Evolutionary conservation across 1,139 yeast genomes (phyloP).

Genomic region (Nakaseomyces sp.): DNA sequence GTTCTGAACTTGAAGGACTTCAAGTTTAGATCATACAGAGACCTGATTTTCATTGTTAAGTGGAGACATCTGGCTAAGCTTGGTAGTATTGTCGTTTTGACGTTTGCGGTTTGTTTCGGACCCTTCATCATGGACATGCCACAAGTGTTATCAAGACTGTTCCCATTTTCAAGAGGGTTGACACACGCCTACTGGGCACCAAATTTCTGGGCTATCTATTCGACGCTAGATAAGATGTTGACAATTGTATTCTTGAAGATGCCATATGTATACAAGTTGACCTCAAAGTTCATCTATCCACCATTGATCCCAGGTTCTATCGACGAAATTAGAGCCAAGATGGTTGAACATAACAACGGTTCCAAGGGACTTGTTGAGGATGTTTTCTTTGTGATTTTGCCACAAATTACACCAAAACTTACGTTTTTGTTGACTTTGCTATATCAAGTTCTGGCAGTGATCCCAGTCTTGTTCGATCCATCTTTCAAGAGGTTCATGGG

Average conservation of each 20-base stretch:
- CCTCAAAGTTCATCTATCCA: constrained; percentile 27
- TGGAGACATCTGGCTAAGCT: constrained; percentile 56
- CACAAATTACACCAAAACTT: constrained; percentile 66
- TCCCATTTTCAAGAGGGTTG: constrained; percentile 90
- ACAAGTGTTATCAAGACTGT: constrained; percentile 58
- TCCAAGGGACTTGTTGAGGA: constrained; percentile 90
- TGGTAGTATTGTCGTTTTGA: constrained; percentile 54
- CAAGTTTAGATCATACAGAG: constrained; percentile 28
- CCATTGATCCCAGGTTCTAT: constrained; percentile 26
- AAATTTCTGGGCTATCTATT: constrained; percentile 89
- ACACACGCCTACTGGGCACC: constrained; percentile 99
- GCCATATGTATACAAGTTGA: constrained; percentile 37
- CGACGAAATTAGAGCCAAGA: constrained; percentile 24
- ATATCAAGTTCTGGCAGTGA: constrained; percentile 64
- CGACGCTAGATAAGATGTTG: constrained; percentile 70
- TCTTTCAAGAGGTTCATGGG: constrained; percentile 73
- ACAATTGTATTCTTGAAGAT: constrained; percentile 42
- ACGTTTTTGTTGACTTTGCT: constrained; percentile 74
- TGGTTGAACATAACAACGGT: constrained; percentile 39
- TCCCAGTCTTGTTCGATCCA: constrained; percentile 71
- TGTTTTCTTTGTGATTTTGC: constrained; percentile 69
- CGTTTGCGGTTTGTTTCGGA: constrained; percentile 63
- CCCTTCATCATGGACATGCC: constrained; percentile 70
- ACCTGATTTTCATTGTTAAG: constrained; percentile 38
- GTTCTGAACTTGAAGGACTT: constrained; percentile 34